These are phyloP conservation scores for Scopulariopsis brevicaulis DNA, from an alignment of 2,329 filamentous ascomycete genomes.

Conservation along the genomic window DNA sequence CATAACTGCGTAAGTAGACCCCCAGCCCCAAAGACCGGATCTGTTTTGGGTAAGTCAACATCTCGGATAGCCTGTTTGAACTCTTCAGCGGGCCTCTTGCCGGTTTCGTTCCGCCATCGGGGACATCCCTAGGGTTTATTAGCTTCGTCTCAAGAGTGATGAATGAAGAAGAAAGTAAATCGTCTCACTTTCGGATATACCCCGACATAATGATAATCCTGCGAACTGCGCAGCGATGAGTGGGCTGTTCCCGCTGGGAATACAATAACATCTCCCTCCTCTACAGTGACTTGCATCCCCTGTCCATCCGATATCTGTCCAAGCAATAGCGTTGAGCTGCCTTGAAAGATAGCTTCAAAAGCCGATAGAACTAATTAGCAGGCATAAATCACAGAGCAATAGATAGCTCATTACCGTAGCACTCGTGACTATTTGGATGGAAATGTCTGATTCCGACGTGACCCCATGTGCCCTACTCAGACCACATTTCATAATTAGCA, in stretches of 20 bases:
- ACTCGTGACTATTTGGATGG: constrained; percentile 13
- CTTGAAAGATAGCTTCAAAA: constrained; percentile 11
- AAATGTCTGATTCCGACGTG: constrained; percentile 13
- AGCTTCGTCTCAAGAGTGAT: neutral
- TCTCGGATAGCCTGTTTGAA: constrained; percentile 7
- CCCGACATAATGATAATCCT: constrained; percentile 12
- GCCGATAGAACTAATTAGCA: neutral
- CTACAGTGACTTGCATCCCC: constrained; percentile 9
- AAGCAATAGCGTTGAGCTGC: constrained; percentile 10
- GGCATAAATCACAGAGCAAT: neutral
- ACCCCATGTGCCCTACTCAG: constrained; percentile 10
- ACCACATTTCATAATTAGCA: neutral
- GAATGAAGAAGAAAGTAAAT: too few relatives aligned
- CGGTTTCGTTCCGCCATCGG: constrained; percentile 10
- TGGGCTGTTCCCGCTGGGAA: constrained; percentile 12
- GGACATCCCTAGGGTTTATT: constrained; percentile 7
- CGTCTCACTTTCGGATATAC: constrained; percentile 10
- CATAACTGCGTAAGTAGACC: constrained; percentile 6
- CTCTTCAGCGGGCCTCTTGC: constrained; percentile 5
- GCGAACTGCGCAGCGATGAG: constrained; percentile 9
- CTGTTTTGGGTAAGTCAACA: constrained; percentile 9
- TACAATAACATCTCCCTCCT: constrained; percentile 11
- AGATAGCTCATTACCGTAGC: constrained; percentile 10
- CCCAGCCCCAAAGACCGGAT: constrained; percentile 9
- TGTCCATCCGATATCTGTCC: constrained; percentile 9